Evolutionary conservation across 2,329 filamentous ascomycete genomes (phyloP).

Genomic region (Aspergillus awamori): DNA sequence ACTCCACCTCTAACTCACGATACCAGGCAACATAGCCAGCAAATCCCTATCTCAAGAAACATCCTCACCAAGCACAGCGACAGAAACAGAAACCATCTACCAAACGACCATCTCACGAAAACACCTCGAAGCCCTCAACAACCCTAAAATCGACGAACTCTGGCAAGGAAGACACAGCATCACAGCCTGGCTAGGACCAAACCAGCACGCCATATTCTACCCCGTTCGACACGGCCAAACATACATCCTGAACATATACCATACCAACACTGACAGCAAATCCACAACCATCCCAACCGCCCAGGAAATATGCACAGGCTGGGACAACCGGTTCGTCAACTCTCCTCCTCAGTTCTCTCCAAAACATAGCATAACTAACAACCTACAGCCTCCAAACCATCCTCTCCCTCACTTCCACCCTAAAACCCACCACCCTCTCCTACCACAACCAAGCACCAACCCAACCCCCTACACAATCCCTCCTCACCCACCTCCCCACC

Average conservation of each 20-base stretch:
- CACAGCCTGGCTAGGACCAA: constrained; percentile 4
- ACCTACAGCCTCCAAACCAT: constrained; percentile 1
- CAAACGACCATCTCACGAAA: constrained; percentile 2
- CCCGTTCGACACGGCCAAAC: not conserved
- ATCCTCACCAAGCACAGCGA: not conserved
- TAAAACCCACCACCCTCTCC: not conserved
- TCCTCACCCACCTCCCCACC: not conserved
- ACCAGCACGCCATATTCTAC: constrained; percentile 4
- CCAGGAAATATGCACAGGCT: not conserved
- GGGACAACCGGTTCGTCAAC: not conserved
- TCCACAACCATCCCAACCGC: not conserved
- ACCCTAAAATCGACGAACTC: not conserved
- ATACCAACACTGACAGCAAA: not conserved
- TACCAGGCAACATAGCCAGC: not conserved
- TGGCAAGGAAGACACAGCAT: not conserved
- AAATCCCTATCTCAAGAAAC: not conserved
- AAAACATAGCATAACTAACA: not conserved
- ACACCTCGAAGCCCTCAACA: constrained; percentile 1
- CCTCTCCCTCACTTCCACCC: not conserved
- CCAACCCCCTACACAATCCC: not conserved
- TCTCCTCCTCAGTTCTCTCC: not conserved
- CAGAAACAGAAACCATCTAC: not conserved
- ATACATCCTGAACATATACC: not conserved
- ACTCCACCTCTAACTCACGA: not conserved
- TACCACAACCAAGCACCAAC: too few species aligned